A percentile compares a stretch with the other conserved stretches of the same genome.
Conservation (phyloP, 768 basidiomycete species). For the Rossbeevera mucosa region DNA sequence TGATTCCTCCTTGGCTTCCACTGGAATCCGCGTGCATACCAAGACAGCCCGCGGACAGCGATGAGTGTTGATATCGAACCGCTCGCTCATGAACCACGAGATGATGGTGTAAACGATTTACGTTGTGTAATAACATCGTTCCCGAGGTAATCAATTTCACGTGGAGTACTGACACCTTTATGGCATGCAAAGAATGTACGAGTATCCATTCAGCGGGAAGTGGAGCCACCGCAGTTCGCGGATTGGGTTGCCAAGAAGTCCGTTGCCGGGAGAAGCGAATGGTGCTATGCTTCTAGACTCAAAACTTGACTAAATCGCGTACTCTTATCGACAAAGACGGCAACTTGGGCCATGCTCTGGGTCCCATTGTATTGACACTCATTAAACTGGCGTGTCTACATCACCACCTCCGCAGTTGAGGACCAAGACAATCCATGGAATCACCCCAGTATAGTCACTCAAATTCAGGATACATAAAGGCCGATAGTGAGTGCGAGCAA, state of each 20-base stretch:
- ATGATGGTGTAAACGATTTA: background rate
- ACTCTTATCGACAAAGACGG: slow-evolving; percentile 14
- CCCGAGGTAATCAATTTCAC: background rate
- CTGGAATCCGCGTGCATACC: background rate
- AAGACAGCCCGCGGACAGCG: slow-evolving; percentile 8
- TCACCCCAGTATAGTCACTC: background rate
- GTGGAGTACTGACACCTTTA: background rate
- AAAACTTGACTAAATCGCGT: background rate
- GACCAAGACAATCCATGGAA: background rate
- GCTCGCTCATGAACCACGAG: background rate
- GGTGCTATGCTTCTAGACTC: background rate
- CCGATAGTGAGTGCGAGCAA: background rate
- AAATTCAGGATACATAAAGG: slow-evolving; percentile 11
- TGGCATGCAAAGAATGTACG: background rate
- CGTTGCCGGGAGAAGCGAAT: background rate
- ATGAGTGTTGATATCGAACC: background rate
- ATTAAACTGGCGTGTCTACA: slow-evolving; percentile 7
- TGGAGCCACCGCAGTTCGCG: slow-evolving; percentile 1
- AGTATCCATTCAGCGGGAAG: background rate
- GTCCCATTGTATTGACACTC: background rate
- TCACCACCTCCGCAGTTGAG: slow-evolving; percentile 1
- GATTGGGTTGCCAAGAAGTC: slow-evolving; percentile 19
- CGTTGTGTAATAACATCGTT: slow-evolving; percentile 8
- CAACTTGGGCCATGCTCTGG: background rate
- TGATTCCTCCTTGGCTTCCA: slow-evolving; percentile 9